These are phyloP conservation scores for Ogataea saltuana DNA, from an alignment of 805 yeast genomes.

Conservation along the genomic window DNA sequence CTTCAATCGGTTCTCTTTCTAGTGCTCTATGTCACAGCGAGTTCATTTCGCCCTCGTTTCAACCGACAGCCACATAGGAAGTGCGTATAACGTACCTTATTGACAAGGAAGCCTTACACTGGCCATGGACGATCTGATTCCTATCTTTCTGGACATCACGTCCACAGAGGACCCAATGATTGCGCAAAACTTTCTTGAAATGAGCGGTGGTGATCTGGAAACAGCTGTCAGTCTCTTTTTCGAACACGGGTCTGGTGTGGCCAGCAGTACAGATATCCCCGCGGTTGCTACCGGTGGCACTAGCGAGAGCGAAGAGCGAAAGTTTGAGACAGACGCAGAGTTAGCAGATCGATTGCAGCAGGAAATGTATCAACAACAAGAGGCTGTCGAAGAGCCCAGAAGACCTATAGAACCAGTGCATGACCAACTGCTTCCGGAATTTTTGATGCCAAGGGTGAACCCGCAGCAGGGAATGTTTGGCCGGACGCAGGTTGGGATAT, in stretches of 20 bases:
- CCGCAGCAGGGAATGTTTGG: constrained; percentile 49
- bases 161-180: constrained; percentile 63
- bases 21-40: neutral
- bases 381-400: constrained; percentile 54
- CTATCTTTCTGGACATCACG: constrained; percentile 82
- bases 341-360: constrained; percentile 63
- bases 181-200: constrained; percentile 76
- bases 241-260: constrained; percentile 55
- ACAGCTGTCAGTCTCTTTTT: constrained; percentile 81
- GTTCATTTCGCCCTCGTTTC: too few species aligned
- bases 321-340: constrained; percentile 41
- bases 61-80: too few species aligned
- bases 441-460: constrained; percentile 21
- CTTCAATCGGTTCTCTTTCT: neutral
- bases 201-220: constrained; percentile 76
- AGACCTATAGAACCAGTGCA: constrained; percentile 76
- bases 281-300: constrained; percentile 2
- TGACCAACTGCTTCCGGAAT: constrained; percentile 52
- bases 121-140: constrained; percentile 47
- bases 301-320: constrained; percentile 3
- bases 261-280: constrained; percentile 8
- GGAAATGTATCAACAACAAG: constrained; percentile 54
- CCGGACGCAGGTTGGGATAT: constrained; percentile 49
- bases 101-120: too few species aligned
- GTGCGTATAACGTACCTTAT: too few species aligned